Evolutionary conservation across 2,329 filamentous ascomycete genomes (phyloP).

Genomic region (Penicillium glabrum): DNA sequence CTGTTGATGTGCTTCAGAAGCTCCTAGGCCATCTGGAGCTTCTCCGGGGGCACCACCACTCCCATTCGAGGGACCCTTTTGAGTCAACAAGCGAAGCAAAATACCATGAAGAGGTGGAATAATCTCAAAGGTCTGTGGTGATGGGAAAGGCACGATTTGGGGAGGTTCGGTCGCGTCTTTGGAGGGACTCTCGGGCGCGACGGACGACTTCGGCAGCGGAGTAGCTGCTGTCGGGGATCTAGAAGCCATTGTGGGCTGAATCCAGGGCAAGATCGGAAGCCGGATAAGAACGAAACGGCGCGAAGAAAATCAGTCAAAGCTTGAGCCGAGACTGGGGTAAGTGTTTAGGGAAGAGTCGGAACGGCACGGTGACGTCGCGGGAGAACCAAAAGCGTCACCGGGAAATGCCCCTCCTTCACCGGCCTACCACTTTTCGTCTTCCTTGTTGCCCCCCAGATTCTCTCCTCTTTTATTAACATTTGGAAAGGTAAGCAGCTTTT

Average conservation of each 20-base stretch:
- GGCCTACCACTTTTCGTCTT: constrained; percentile 19
- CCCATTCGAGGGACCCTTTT: constrained; percentile 41
- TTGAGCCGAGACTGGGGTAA: constrained; percentile 22
- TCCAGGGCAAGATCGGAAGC: constrained; percentile 5
- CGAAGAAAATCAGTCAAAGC: constrained; percentile 19
- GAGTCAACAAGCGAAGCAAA: constrained; percentile 68
- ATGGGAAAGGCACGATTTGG: constrained; percentile 60
- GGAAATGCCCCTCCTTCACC: constrained; percentile 34
- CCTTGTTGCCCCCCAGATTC: not conserved
- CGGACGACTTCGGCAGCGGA: constrained; percentile 44
- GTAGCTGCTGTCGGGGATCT: constrained; percentile 35
- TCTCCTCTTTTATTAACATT: constrained; percentile 15
- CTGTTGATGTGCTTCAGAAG: constrained; percentile 26
- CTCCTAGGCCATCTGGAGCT: constrained; percentile 25
- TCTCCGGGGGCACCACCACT: constrained; percentile 20
- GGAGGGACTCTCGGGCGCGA: constrained; percentile 35
- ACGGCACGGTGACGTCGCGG: constrained; percentile 36
- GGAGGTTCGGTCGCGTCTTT: constrained; percentile 41
- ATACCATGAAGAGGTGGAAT: constrained; percentile 78
- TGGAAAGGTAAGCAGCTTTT: constrained; percentile 10
- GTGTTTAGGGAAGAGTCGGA: constrained; percentile 39
- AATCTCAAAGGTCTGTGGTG: constrained; percentile 81
- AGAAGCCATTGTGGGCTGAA: constrained; percentile 33
- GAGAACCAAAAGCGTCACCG: constrained; percentile 37
- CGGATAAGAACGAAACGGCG: not conserved